Conservation (phyloP, 208 protist genomes). For the Angomonas ambiguus region DNA sequence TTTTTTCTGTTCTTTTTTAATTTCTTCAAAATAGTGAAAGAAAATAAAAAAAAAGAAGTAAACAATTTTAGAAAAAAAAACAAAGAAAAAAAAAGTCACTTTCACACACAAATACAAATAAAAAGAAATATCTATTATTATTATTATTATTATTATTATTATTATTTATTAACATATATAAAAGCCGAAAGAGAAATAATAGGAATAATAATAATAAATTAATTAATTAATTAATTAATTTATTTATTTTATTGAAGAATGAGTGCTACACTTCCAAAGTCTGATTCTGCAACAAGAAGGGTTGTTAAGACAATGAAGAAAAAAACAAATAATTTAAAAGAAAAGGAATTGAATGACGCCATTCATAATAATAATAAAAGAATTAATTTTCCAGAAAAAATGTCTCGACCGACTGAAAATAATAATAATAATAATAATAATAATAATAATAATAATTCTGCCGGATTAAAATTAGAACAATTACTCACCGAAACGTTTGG, state of each 20-base stretch:
- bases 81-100: too few species aligned
- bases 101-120: too few species aligned
- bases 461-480: background rate
- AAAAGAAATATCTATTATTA: too few species aligned
- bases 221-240: too few species aligned
- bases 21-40: too few species aligned
- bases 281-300: too few species aligned
- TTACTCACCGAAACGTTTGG: too few species aligned
- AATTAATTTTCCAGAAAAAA: background rate
- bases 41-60: constrained; percentile 11
- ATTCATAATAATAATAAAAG: background rate
- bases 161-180: background rate
- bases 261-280: too few species aligned
- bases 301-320: too few species aligned
- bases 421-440: constrained; percentile 4
- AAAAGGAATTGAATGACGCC: background rate
- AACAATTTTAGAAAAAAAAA: constrained; percentile 3
- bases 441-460: background rate
- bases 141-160: too few species aligned
- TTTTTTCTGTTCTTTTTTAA: background rate
- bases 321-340: too few species aligned
- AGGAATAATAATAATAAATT: constrained; percentile 7
- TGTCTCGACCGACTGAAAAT: background rate
- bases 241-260: too few species aligned
- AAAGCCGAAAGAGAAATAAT: constrained; percentile 23